Percentiles rank a stretch among this genome's conserved stretches.
These are phyloP conservation scores for Ogataea parapolymorpha DNA, from an alignment of 805 yeast genomes.

Conservation along the genomic window DNA sequence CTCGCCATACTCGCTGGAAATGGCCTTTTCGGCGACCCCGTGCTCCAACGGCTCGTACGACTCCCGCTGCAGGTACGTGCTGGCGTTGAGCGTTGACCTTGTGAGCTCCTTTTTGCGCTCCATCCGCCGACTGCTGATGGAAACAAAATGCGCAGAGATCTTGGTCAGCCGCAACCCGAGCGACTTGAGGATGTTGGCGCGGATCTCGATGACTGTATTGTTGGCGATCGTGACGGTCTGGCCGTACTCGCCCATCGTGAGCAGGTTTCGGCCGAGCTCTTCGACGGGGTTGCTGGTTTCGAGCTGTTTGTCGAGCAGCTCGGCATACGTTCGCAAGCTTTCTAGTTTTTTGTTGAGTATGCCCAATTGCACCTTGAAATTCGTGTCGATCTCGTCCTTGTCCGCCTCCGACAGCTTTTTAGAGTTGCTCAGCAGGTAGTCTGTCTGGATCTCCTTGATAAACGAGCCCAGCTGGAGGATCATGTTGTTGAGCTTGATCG, in stretches of 20 bases:
- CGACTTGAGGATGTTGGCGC: slow-evolving; percentile 48
- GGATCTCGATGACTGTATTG: slow-evolving; percentile 39
- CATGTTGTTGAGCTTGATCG: slow-evolving; percentile 34
- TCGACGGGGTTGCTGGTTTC: slow-evolving; percentile 52
- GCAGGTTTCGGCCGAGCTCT: slow-evolving; percentile 25
- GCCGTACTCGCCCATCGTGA: slow-evolving; percentile 36
- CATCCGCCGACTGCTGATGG: slow-evolving; percentile 48
- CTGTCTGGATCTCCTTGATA: slow-evolving; percentile 32
- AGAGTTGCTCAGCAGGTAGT: slow-evolving; percentile 34
- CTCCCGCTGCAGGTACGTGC: slow-evolving; percentile 5
- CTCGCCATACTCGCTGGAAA: slow-evolving; percentile 34
- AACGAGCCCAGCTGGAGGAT: slow-evolving; percentile 35
- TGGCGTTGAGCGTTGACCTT: slow-evolving; percentile 28
- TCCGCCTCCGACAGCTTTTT: slow-evolving; percentile 23
- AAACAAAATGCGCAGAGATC: slow-evolving; percentile 43
- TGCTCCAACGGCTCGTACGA: slow-evolving; percentile 20
- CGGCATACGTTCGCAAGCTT: slow-evolving; percentile 31
- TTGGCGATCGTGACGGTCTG: slow-evolving; percentile 35
- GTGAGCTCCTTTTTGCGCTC: slow-evolving; percentile 39
- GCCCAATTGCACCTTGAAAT: slow-evolving; percentile 25
- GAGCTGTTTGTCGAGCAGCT: slow-evolving; percentile 48
- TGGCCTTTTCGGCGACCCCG: slow-evolving; percentile 33
- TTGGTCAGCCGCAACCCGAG: slow-evolving; percentile 42
- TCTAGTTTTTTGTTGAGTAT: slow-evolving; percentile 21
- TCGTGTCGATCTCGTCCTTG: slow-evolving; percentile 28